Evolutionary conservation across 2,329 filamentous ascomycete genomes (phyloP).

Genomic region (Xylogone sp.): DNA sequence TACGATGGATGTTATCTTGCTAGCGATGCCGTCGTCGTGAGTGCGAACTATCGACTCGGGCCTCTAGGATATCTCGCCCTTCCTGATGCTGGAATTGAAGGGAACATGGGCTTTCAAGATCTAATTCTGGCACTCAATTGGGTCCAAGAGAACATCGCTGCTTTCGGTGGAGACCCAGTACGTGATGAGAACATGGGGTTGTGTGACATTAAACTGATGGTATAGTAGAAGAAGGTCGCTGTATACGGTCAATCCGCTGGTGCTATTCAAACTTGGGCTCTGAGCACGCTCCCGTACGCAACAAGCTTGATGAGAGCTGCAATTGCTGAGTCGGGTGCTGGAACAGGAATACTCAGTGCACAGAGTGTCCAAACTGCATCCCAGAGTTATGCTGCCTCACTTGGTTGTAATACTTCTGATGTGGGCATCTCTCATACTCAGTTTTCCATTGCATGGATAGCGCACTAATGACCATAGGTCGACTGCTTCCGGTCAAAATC

Average conservation of each 20-base stretch:
- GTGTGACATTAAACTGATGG: neutral
- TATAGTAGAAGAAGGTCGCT: constrained; percentile 25
- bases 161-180: constrained; percentile 27
- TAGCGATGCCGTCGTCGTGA: constrained; percentile 18
- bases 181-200: constrained; percentile 34
- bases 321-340: constrained; percentile 5
- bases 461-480: too few species aligned
- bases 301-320: constrained; percentile 14
- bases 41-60: constrained; percentile 38
- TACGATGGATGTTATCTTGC: neutral
- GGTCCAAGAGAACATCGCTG: constrained; percentile 30
- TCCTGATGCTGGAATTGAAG: constrained; percentile 36
- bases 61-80: constrained; percentile 43
- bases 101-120: constrained; percentile 49
- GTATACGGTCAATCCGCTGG: constrained; percentile 58
- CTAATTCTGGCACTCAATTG: constrained; percentile 43
- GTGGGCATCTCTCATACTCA: too few species aligned
- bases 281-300: constrained; percentile 25
- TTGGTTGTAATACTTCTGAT: constrained; percentile 20
- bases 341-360: constrained; percentile 6
- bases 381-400: too few species aligned
- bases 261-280: constrained; percentile 45
- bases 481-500: neutral
- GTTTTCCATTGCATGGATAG: too few species aligned
- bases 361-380: constrained; percentile 14